Conservation (phyloP, 2,329 filamentous ascomycete species). For the Ascomycota sp. region DNA sequence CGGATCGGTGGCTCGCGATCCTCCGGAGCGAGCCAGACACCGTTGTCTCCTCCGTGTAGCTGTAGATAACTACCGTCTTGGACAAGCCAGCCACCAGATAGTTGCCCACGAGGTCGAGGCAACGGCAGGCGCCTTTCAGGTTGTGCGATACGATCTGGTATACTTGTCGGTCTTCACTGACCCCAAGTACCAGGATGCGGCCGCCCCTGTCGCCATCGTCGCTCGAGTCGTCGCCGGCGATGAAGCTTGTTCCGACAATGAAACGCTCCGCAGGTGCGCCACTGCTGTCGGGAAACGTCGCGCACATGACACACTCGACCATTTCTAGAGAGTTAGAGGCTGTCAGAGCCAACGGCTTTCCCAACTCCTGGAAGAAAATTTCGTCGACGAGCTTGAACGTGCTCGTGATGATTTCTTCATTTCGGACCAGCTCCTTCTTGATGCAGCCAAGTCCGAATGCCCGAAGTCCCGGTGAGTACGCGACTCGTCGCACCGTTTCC, state of each 20-base stretch:
- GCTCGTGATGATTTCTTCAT: slow-evolving; percentile 54
- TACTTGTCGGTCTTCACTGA: slow-evolving; percentile 50
- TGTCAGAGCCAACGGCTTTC: slow-evolving; percentile 40
- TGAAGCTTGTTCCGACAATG: slow-evolving; percentile 69
- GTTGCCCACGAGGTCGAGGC: slow-evolving; percentile 49
- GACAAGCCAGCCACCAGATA: slow-evolving; percentile 71
- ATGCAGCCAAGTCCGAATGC: slow-evolving; percentile 78
- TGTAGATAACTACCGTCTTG: slow-evolving; percentile 52
- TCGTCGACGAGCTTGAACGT: slow-evolving; percentile 84
- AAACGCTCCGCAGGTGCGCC: slow-evolving; percentile 51
- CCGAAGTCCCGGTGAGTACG: slow-evolving; percentile 58
- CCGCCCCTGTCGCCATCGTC: slow-evolving; percentile 32
- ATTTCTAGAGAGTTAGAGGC: slow-evolving; percentile 35
- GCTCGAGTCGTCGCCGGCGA: slow-evolving; percentile 35
- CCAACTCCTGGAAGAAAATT: slow-evolving; percentile 59
- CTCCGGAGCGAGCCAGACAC: slow-evolving; percentile 39
- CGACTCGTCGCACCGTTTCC: slow-evolving; percentile 67
- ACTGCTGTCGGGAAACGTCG: slow-evolving; percentile 38
- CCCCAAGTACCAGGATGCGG: slow-evolving; percentile 64
- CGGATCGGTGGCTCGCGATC: slow-evolving; percentile 53
- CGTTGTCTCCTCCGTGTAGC: slow-evolving; percentile 31
- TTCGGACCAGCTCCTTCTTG: slow-evolving; percentile 44
- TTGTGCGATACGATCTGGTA: slow-evolving; percentile 47
- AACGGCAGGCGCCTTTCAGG: slow-evolving; percentile 61
- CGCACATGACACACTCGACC: slow-evolving; percentile 63